Conservation (phyloP, 257 asterid species). For the Fraxinus excelsior region DNA sequence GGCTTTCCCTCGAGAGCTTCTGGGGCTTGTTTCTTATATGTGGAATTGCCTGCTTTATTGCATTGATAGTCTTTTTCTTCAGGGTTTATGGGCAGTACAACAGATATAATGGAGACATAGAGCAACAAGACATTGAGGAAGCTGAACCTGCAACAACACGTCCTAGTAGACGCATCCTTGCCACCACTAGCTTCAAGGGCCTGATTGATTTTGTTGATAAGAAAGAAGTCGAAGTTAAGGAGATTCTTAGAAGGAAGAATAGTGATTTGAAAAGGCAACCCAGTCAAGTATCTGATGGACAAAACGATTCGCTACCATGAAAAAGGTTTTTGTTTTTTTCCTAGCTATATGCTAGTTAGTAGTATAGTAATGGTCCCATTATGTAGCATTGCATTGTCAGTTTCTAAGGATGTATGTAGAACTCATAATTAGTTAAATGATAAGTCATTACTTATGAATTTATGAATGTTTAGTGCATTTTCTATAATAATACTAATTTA, state of each 20-base stretch:
- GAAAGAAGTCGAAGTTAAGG: slow-evolving; percentile 44
- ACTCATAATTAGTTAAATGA: not conserved
- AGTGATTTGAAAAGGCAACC: slow-evolving; percentile 26
- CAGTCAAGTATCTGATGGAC: slow-evolving; percentile 32
- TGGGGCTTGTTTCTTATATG: slow-evolving; percentile 49
- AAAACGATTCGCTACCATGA: slow-evolving; percentile 30
- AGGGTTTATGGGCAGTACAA: slow-evolving; percentile 39
- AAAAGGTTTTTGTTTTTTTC: not conserved
- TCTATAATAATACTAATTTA: no score
- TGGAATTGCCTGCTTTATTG: slow-evolving; percentile 37
- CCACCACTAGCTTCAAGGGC: slow-evolving; percentile 36
- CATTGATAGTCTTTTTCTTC: slow-evolving; percentile 33
- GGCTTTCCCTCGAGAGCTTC: slow-evolving; percentile 46
- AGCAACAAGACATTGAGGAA: slow-evolving; percentile 21
- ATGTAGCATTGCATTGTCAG: not conserved
- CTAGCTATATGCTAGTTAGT: not conserved
- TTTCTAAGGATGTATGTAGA: not conserved
- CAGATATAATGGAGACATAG: slow-evolving; percentile 27
- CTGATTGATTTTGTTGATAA: slow-evolving; percentile 39
- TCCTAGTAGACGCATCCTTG: slow-evolving; percentile 20
- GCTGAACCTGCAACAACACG: slow-evolving; percentile 21
- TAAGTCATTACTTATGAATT: no score
- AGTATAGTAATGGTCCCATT: not conserved
- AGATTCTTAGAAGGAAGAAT: slow-evolving; percentile 35
- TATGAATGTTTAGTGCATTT: no score